Percentiles rank a stretch among this genome's conserved stretches.
phyloP scores from a whole-genome alignment of 352 stramenopile genomes.

The Phytophthora rubi region DNA sequence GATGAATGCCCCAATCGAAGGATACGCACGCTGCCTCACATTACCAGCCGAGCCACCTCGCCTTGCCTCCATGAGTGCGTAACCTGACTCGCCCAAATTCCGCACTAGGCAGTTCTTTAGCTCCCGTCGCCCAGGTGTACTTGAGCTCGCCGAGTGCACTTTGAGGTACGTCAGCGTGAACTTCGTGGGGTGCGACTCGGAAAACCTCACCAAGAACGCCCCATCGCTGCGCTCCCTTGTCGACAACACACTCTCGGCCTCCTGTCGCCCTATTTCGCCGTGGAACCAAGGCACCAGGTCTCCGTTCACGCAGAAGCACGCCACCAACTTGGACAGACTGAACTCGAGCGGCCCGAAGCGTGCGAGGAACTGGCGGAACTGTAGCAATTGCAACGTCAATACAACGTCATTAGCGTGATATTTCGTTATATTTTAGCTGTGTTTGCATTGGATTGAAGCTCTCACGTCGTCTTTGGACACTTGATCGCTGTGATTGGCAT shows the following conservation, averaged over 20 bases:
- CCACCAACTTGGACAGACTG: slow-evolving; percentile 62
- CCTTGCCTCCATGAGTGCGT: slow-evolving; percentile 56
- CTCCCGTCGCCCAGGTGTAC: slow-evolving; percentile 50
- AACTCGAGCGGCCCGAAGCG: slow-evolving; percentile 75
- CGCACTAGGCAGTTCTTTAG: slow-evolving; percentile 79
- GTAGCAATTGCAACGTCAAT: slow-evolving; percentile 12
- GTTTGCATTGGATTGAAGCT: slow-evolving; percentile 1
- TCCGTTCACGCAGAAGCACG: slow-evolving; percentile 62
- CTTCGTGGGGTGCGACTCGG: slow-evolving; percentile 76
- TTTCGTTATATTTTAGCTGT: not conserved
- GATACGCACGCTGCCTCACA: slow-evolving; percentile 47
- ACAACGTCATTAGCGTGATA: slow-evolving; percentile 5
- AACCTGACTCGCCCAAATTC: slow-evolving; percentile 57
- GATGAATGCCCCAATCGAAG: slow-evolving; percentile 73
- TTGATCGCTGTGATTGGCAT: slow-evolving; percentile 47
- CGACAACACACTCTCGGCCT: slow-evolving; percentile 55
- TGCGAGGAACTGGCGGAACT: slow-evolving; percentile 72
- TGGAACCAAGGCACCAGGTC: slow-evolving; percentile 83
- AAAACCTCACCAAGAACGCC: slow-evolving; percentile 81
- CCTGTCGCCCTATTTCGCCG: slow-evolving; percentile 54
- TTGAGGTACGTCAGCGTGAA: slow-evolving; percentile 86
- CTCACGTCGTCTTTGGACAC: slow-evolving; percentile 56
- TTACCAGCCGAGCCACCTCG: slow-evolving; percentile 20
- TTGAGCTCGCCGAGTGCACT: slow-evolving; percentile 45
- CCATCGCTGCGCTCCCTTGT: slow-evolving; percentile 48